Evolutionary conservation across 257 asterid genomes (phyloP).

Genomic region (Ilex asprella): DNA sequence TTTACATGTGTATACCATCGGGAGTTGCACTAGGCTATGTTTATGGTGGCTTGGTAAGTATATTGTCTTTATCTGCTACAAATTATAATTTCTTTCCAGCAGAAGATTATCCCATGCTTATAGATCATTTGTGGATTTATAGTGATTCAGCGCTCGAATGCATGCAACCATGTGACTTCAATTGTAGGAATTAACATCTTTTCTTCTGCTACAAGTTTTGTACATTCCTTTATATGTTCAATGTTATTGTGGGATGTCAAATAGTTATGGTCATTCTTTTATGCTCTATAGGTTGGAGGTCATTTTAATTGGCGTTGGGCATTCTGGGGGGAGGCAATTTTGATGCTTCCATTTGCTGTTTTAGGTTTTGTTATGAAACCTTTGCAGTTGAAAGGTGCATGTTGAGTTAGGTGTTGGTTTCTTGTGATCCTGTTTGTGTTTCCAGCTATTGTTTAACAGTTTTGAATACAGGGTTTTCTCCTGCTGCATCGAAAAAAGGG

Average conservation of each 20-base stretch:
- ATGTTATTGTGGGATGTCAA: not conserved
- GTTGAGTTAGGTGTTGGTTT: constrained; percentile 5
- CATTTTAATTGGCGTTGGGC: constrained; percentile 78
- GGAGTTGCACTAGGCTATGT: constrained; percentile 92
- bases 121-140: not conserved
- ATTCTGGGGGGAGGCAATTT: constrained; percentile 70
- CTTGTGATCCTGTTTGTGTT: constrained; percentile 12
- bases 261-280: not conserved
- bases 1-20: constrained; percentile 95
- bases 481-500: constrained; percentile 45
- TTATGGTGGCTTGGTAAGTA: constrained; percentile 88
- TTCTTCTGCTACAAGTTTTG: not conserved
- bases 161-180: too few species aligned
- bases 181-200: not conserved
- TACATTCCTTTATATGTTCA: not conserved
- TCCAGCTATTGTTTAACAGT: constrained; percentile 20
- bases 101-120: not conserved
- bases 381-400: constrained; percentile 75
- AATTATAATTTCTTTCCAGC: not conserved
- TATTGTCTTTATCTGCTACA: constrained; percentile 7
- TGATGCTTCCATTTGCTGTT: constrained; percentile 90
- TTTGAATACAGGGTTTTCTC: constrained; percentile 55
- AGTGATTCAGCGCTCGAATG: too few species aligned
- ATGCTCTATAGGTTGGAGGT: constrained; percentile 49
- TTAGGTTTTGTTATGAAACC: constrained; percentile 89